Percentiles rank a stretch among this genome's conserved stretches.
phyloP scores from a whole-genome alignment of 495 filamentous ascomycete species.

The Lophiotrema nucula region DNA sequence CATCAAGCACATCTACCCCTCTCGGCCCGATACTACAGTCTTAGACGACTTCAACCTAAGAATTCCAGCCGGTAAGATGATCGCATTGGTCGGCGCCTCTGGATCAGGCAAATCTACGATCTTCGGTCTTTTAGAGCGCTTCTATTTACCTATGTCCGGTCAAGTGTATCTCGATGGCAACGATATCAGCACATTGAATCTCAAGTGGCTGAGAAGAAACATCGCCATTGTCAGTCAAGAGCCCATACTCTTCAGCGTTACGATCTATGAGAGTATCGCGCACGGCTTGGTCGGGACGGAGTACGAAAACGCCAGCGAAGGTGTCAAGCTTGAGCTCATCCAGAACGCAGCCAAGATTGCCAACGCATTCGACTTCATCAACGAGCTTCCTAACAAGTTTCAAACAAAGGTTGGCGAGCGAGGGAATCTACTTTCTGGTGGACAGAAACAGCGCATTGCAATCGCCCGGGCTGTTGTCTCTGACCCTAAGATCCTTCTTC shows the following conservation, averaged over 20 bases:
- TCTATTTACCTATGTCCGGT: slow-evolving; percentile 76
- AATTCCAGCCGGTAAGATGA: slow-evolving; percentile 82
- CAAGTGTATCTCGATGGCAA: slow-evolving; percentile 68
- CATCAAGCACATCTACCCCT: slow-evolving; percentile 92
- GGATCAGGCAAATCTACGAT: slow-evolving; percentile 92
- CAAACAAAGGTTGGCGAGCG: slow-evolving; percentile 94
- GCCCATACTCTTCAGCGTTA: slow-evolving; percentile 78
- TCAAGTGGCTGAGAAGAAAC: slow-evolving; percentile 88
- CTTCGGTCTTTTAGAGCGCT: slow-evolving; percentile 86
- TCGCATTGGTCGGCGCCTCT: slow-evolving; percentile 82
- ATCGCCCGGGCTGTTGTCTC: slow-evolving; percentile 88
- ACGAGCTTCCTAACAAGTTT: slow-evolving; percentile 79
- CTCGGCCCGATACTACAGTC: slow-evolving; percentile 81
- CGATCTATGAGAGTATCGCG: slow-evolving; percentile 81
- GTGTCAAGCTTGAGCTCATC: slow-evolving; percentile 53
- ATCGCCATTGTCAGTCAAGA: slow-evolving; percentile 89
- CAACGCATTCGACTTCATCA: slow-evolving; percentile 91
- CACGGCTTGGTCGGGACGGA: slow-evolving; percentile 86
- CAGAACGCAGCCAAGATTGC: slow-evolving; percentile 82
- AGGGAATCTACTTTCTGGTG: slow-evolving; percentile 87
- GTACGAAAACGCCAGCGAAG: slow-evolving; percentile 56
- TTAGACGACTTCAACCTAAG: slow-evolving; percentile 76
- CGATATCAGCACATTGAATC: slow-evolving; percentile 76
- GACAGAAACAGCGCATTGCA: slow-evolving; percentile 92
- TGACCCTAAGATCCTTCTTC: slow-evolving; percentile 90